phyloP scores from a whole-genome alignment of 768 basidiomycete genomes.

The Amanita phalloides region DNA sequence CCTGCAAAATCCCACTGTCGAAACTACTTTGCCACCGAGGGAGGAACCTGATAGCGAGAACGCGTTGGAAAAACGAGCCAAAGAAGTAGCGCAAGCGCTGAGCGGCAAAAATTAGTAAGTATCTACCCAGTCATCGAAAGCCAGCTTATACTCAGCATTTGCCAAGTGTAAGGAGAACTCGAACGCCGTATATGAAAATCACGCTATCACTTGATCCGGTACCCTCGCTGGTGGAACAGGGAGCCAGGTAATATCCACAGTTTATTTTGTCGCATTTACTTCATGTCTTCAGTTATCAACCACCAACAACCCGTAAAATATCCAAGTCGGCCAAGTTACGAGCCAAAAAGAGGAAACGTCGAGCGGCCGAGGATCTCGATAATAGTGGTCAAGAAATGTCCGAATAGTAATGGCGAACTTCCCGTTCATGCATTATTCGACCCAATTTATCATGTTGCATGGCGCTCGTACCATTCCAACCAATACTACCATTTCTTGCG shows the following conservation, averaged over 20 bases:
- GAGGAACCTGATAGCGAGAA: not conserved
- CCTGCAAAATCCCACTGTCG: slow-evolving; percentile 10
- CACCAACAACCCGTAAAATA: slow-evolving; percentile 38
- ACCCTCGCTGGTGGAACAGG: slow-evolving; percentile 23
- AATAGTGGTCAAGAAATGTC: slow-evolving; percentile 26
- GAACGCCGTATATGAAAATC: slow-evolving; percentile 61
- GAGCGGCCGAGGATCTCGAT: slow-evolving; percentile 6
- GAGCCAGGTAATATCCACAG: slow-evolving; percentile 37
- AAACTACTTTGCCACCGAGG: slow-evolving; percentile 7
- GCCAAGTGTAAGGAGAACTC: slow-evolving; percentile 39
- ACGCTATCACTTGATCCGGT: slow-evolving; percentile 43
- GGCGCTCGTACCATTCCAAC: too few species aligned
- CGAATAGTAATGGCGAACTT: slow-evolving; percentile 5
- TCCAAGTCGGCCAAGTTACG: slow-evolving; percentile 49
- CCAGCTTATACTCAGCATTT: not conserved
- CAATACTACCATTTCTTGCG: too few species aligned
- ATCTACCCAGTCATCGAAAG: not conserved
- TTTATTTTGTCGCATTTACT: not conserved
- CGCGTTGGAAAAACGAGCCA: slow-evolving; percentile 5
- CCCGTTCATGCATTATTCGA: too few species aligned
- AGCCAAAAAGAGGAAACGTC: slow-evolving; percentile 28
- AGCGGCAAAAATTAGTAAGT: slow-evolving; percentile 54
- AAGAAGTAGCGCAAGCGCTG: slow-evolving; percentile 34
- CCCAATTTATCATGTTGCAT: too few species aligned
- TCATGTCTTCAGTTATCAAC: slow-evolving; percentile 38